Base-by-base conservation (phyloP, 306 rosid genomes). In the Cucurbita ficifolia region DNA sequence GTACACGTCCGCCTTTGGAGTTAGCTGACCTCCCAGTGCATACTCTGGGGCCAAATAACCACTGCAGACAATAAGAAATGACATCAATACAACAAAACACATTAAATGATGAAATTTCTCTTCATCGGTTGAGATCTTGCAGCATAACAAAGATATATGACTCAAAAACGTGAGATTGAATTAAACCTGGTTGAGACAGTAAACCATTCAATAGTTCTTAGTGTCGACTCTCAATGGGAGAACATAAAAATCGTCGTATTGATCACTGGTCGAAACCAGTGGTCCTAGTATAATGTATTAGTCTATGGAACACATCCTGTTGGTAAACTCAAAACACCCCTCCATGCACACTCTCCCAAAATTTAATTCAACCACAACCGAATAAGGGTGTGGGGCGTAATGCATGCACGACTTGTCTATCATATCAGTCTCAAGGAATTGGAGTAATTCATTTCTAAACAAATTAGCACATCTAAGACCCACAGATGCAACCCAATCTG, bases 21-120 rank as follows among this genome's bases (percentile, higher is more conserved):
- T 95, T 80, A 95, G 80, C 76, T 85, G 99, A 61, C 99, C 99
- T 49, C 96, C 97, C 76, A 95, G 51, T 49, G 96, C 97, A 86
- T 95, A 95, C 78, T 95, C 99, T 0, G 99, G 99, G 68, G 99
- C 99, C 74, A 95, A 84, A 82, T 95, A 95, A 57, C 99, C 99
- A 12, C 99, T 95, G 86, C 53, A 75, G 6, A 60, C 16, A 83
- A 70, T 18, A 59, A 81, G 74, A 77, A 29, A 70, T 57, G 14
- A 70, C 36, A 6, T 18, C 52, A 42, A 43, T 64, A 42, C 52
- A 64, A 19, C 18, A 42, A 18, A 64, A 42, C 36, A 64, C 43
- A 22, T 64, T 19, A 19, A 21, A 64, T 64, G 71, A 64, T 18
- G 1, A 65, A 68, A 2, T 6, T 24, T 22, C 55, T 24, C 55